Evolutionary conservation across 2,329 filamentous ascomycete genomes (phyloP), one percentile per base, ranked within the genome.

Genomic region (Fusarium sp.): DNA sequence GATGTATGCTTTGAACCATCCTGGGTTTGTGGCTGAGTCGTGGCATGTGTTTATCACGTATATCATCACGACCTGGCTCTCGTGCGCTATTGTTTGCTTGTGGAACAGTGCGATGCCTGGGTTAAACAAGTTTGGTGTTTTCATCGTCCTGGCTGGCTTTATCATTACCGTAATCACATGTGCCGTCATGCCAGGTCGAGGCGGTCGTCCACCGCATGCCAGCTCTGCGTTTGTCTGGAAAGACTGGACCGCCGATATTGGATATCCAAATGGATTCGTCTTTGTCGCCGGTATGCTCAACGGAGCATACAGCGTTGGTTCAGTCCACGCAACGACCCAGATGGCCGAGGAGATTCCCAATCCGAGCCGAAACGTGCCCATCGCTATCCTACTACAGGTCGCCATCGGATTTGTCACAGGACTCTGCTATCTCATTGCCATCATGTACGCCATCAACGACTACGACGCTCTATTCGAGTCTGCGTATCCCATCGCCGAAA

Each of bases 251-350:
- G 77, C 78, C 22, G 67, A 76, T 33, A 77, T 80, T 44, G 81
- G 81, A 17, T 83, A 82, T 44, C 75, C 77, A 0, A 67, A 80
- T 32, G 80, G 79, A 0, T 80, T 83, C 56, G 80, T 82, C 3
- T 82, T 82, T 47, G 71, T 79, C 6, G 73, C 75, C 0, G 79
- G 79, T 2, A 81, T 81, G 79, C 75, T 81, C n/a, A 92, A 92
- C 70, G 90, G 89, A 13, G 90, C 90, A 5, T 92, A 87, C 74
- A 86, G 87, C 44, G 86, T 92, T 13, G 90, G 89, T 8, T 86
- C 87, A 2, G 86, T 89, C 1, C 90, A 92, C 72, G 86, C 87
- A 47, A 86, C 88, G 2, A 86, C 86, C 2, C 90, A 91, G 73
- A 75, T 91, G 40, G 86, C 87, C 0, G 89, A 92, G 75, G 89